Conservation (phyloP, 805 yeast species). For the Wickerhamomyces kurtzmanii region DNA sequence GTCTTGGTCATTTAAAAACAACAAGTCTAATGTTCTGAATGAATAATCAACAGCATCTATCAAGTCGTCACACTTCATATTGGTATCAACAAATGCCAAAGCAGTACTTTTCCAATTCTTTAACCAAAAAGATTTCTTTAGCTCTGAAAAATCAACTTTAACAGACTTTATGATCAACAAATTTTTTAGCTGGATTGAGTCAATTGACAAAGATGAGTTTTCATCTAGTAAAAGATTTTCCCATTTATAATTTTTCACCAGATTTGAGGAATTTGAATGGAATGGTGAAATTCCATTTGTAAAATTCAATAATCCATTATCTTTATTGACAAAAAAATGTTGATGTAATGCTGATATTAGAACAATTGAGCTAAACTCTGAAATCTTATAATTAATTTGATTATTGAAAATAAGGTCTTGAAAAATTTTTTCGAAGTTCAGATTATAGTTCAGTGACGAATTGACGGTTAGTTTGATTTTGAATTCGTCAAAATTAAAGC, state of each 20-base stretch:
- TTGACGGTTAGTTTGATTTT: slow-evolving; percentile 13
- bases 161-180: slow-evolving; percentile 23
- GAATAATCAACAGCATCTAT: slow-evolving; percentile 19
- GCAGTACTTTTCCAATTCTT: slow-evolving; percentile 21
- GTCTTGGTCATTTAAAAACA: slow-evolving; percentile 14
- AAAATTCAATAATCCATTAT: slow-evolving; percentile 20
- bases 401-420: slow-evolving; percentile 26
- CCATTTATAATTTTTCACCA: slow-evolving; percentile 25
- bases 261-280: slow-evolving; percentile 28
- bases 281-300: slow-evolving; percentile 24
- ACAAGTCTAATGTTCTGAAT: slow-evolving; percentile 12
- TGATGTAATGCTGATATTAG: slow-evolving; percentile 32
- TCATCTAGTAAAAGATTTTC: slow-evolving; percentile 18
- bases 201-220: slow-evolving; percentile 23
- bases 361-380: slow-evolving; percentile 32
- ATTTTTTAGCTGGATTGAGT: slow-evolving; percentile 27
- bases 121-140: slow-evolving; percentile 27
- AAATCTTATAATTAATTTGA: slow-evolving; percentile 24
- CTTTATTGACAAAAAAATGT: slow-evolving; percentile 16
- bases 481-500: slow-evolving; percentile 22
- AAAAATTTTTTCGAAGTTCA: slow-evolving; percentile 20
- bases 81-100: slow-evolving; percentile 11
- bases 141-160: slow-evolving; percentile 23
- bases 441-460: slow-evolving; percentile 16
- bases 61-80: slow-evolving; percentile 14